Conservation (phyloP, 2,329 filamentous ascomycete genomes). For the Elsinoe australis region DNA sequence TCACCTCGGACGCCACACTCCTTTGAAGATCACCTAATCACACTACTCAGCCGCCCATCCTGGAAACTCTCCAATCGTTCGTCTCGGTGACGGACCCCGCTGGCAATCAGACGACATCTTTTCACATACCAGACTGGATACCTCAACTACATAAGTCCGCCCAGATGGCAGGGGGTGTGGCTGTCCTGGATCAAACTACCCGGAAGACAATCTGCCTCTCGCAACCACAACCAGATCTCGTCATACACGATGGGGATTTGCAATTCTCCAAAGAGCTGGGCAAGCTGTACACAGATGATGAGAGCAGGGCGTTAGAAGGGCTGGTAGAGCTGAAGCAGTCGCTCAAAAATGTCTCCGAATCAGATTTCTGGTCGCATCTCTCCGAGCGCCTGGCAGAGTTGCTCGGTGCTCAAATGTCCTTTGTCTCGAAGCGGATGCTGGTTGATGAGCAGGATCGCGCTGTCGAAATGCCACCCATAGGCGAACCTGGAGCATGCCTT, state of each 20-base stretch:
- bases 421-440: constrained; percentile 58
- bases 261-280: constrained; percentile 36
- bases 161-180: constrained; percentile 11
- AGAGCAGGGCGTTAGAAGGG: constrained; percentile 55
- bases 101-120: constrained; percentile 7
- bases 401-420: constrained; percentile 58
- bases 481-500: constrained; percentile 54
- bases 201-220: constrained; percentile 15
- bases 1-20: not conserved
- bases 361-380: constrained; percentile 57
- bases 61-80: not conserved
- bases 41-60: not conserved
- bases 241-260: constrained; percentile 38
- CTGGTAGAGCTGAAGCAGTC: constrained; percentile 52
- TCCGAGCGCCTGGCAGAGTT: constrained; percentile 58
- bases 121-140: constrained; percentile 8
- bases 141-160: constrained; percentile 9
- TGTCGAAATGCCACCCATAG: constrained; percentile 54
- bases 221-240: constrained; percentile 20
- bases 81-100: not conserved
- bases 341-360: constrained; percentile 46
- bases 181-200: constrained; percentile 13
- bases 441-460: constrained; percentile 51
- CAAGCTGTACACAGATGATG: constrained; percentile 34
- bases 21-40: not conserved